A percentile compares a stretch with the other conserved stretches of the same genome.
Conservation (phyloP, 305 asterid genomes). For the Solanum hybrid region DNA sequence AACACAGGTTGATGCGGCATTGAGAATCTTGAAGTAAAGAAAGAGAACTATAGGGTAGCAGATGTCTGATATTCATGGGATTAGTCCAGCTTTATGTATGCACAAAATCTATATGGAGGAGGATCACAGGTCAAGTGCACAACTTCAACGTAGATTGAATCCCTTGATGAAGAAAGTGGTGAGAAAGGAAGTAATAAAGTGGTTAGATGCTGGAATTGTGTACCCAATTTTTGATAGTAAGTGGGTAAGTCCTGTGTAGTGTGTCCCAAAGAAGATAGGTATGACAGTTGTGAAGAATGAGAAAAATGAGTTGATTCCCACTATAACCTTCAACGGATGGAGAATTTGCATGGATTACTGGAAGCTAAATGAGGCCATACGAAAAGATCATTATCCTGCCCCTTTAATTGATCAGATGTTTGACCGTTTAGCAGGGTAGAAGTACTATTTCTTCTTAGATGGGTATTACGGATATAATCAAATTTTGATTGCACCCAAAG, state of each 20-base stretch:
- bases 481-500: too few relatives aligned
- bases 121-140: neutral
- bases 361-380: too few relatives aligned
- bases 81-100: neutral
- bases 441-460: too few relatives aligned
- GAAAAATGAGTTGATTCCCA: neutral
- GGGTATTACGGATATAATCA: too few relatives aligned
- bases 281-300: neutral
- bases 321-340: neutral
- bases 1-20: neutral
- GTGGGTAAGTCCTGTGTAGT: neutral
- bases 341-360: too few relatives aligned
- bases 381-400: too few relatives aligned
- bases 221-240: neutral
- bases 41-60: neutral
- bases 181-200: neutral
- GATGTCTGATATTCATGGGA: neutral
- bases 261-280: neutral
- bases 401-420: too few relatives aligned
- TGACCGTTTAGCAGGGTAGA: too few relatives aligned
- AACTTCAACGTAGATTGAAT: neutral
- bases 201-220: neutral
- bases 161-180: neutral
- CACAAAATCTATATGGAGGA: neutral
- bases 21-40: too few relatives aligned